Conservation (phyloP, 345 rosid species). For the Gossypium longicalyx region DNA sequence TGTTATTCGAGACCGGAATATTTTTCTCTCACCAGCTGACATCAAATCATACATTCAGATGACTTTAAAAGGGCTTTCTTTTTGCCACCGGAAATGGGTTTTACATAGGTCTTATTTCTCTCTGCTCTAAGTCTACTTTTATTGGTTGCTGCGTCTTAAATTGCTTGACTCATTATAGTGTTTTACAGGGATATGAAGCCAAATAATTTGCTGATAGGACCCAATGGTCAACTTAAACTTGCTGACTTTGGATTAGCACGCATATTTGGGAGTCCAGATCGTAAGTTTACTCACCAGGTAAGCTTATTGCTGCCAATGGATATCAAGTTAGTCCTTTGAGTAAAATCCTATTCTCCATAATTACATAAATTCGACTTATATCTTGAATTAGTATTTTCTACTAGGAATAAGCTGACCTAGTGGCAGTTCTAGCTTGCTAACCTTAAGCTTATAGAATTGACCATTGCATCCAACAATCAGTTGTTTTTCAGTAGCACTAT, state of each 20-base stretch:
- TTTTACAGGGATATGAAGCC: slow-evolving; percentile 94
- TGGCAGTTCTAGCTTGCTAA: background rate
- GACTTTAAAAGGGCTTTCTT: slow-evolving; percentile 85
- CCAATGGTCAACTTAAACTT: slow-evolving; percentile 70
- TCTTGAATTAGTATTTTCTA: background rate
- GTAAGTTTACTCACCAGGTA: background rate
- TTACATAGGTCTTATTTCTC: slow-evolving; percentile 63
- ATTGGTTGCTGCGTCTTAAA: slow-evolving; percentile 10
- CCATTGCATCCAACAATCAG: background rate
- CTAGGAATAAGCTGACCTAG: background rate
- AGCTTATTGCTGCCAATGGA: background rate
- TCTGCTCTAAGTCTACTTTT: slow-evolving; percentile 9
- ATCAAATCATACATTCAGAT: slow-evolving; percentile 84
- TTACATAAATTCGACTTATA: background rate
- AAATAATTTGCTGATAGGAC: slow-evolving; percentile 81
- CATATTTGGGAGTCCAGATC: slow-evolving; percentile 1
- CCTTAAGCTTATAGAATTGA: background rate
- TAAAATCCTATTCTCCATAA: background rate
- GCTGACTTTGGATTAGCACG: background rate
- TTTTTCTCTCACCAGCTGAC: slow-evolving; percentile 89
- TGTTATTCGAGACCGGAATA: slow-evolving; percentile 77
- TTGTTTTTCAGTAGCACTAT: background rate
- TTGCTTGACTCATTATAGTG: slow-evolving; percentile 16
- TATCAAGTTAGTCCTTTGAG: background rate
- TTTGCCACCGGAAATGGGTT: slow-evolving; percentile 93